Evolutionary conservation across 2,329 filamentous ascomycete species (phyloP).

Genomic region (Colletotrichum spaethianum): DNA sequence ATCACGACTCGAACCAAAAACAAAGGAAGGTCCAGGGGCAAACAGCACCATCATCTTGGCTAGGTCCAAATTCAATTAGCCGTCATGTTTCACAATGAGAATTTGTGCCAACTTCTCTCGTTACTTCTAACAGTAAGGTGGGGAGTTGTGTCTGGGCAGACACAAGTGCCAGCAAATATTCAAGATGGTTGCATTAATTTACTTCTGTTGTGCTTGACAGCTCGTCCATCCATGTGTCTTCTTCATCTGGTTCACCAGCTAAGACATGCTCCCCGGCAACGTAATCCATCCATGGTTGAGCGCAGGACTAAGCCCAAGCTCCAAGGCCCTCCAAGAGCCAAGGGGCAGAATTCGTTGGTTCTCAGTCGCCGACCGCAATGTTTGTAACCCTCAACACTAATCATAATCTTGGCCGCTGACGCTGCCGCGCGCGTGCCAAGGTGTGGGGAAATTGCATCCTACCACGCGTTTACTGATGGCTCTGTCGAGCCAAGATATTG

Average conservation of each 20-base stretch:
- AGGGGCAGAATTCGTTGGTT: background rate
- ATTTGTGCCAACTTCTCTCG: too few relatives aligned
- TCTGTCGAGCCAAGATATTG: background rate
- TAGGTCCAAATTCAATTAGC: too few relatives aligned
- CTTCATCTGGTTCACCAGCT: background rate
- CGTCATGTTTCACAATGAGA: too few relatives aligned
- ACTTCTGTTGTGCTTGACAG: background rate
- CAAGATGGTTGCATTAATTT: background rate
- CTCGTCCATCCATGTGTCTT: background rate
- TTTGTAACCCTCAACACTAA: background rate
- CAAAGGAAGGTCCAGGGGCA: too few relatives aligned
- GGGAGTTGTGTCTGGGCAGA: too few relatives aligned
- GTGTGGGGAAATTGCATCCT: background rate
- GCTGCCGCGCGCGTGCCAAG: slow-evolving; percentile 8
- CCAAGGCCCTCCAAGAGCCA: slow-evolving; percentile 21
- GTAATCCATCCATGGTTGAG: background rate
- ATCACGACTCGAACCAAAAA: too few relatives aligned
- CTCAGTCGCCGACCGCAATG: background rate
- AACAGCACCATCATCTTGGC: too few relatives aligned
- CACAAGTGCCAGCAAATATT: background rate
- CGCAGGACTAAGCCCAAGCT: background rate
- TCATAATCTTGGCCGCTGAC: background rate
- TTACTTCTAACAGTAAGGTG: too few relatives aligned
- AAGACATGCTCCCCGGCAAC: background rate
- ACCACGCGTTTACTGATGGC: background rate